Evolutionary conservation across 352 stramenopile genomes (phyloP).

Genomic region (Thraustotheca clavata): DNA sequence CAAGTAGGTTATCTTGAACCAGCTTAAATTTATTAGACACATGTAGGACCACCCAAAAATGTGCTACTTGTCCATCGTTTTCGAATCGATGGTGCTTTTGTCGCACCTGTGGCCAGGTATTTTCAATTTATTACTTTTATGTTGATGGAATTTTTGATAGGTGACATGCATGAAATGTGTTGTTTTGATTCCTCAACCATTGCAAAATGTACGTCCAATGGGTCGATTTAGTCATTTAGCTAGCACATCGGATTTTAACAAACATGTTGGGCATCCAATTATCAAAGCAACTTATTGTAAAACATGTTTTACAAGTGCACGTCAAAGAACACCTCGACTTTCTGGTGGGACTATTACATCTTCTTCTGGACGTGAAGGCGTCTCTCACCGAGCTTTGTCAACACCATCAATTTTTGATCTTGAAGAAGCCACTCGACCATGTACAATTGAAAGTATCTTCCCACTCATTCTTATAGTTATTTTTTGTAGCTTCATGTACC

Average conservation of each 20-base stretch:
- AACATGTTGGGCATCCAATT: constrained; percentile 1
- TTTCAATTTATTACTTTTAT: not conserved
- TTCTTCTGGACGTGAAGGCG: not conserved
- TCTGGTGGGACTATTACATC: not conserved
- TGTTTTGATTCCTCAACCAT: not conserved
- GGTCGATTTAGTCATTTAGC: not conserved
- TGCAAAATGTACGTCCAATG: not conserved
- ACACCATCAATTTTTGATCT: not conserved
- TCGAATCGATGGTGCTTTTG: constrained; percentile 15
- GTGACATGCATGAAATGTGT: constrained; percentile 15
- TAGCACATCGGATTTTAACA: not conserved
- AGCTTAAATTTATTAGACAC: not conserved
- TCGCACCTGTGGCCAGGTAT: constrained; percentile 17
- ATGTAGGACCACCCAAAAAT: constrained; percentile 11
- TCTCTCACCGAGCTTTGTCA: not conserved
- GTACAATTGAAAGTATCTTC: not conserved
- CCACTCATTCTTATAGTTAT: not conserved
- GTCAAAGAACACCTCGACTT: not conserved
- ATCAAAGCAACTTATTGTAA: constrained; percentile 1
- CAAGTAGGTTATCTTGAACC: not conserved
- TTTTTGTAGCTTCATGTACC: not conserved
- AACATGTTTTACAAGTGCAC: not conserved
- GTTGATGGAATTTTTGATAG: not conserved
- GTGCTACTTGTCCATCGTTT: not conserved
- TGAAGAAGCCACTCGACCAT: not conserved